These are phyloP conservation scores for Noccaea bulbosa DNA, from an alignment of 345 rosid genomes.

Conservation along the genomic window DNA sequence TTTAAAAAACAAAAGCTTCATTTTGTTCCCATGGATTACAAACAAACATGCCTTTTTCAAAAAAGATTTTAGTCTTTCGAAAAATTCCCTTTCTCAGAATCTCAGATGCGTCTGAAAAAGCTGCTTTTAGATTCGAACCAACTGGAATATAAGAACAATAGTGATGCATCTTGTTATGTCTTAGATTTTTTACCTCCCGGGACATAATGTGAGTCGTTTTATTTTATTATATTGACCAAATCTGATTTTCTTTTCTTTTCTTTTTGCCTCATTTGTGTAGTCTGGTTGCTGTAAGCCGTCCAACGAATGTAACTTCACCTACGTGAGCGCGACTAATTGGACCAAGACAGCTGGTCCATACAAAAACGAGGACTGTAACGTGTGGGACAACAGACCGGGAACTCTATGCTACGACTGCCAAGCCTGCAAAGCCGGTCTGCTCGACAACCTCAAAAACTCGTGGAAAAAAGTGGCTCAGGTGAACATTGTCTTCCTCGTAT, in stretches of 20 bases:
- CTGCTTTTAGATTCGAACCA: conserved; percentile 9
- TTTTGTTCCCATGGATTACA: conserved; percentile 6
- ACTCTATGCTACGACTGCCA: conserved; percentile 76
- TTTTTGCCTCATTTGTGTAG: conserved; percentile 48
- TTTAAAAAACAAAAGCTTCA: conserved; percentile 22
- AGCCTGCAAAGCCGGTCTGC: conserved; percentile 93
- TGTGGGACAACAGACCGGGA: conserved; percentile 56
- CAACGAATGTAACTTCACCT: conserved; percentile 67
- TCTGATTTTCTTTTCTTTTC: neutral
- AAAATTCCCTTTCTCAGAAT: conserved; percentile 9
- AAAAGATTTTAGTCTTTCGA: conserved; percentile 10
- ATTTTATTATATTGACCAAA: neutral
- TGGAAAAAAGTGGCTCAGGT: conserved; percentile 96
- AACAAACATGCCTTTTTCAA: conserved; percentile 23
- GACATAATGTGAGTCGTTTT: neutral
- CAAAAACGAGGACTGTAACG: conserved; percentile 63
- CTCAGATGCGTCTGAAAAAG: conserved; percentile 21
- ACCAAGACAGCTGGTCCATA: conserved; percentile 34
- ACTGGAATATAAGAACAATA: neutral
- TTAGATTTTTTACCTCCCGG: neutral
- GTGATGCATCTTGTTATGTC: conserved; percentile 15
- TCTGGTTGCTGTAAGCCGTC: conserved; percentile 99
- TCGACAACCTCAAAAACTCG: conserved; percentile 75
- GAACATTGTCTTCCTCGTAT: conserved; percentile 77
- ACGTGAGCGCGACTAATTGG: conserved; percentile 71